These are phyloP conservation scores for Neofusicoccum ribis DNA, from an alignment of 2,329 filamentous ascomycete species.

Conservation along the genomic window DNA sequence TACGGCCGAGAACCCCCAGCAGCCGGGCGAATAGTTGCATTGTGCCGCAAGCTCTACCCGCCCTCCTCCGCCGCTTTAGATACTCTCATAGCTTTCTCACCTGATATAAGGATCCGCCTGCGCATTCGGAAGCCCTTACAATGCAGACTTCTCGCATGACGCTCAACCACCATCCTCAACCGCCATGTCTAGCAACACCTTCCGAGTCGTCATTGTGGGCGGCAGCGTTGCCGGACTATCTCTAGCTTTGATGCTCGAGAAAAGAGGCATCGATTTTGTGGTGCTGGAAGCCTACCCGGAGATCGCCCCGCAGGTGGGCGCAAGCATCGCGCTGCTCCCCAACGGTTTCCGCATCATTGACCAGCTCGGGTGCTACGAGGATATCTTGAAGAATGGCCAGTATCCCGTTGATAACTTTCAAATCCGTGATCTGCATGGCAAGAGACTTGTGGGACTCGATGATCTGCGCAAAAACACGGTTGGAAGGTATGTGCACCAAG, in stretches of 20 bases:
- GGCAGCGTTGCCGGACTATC: conserved; percentile 8
- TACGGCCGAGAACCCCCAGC: too few relatives aligned
- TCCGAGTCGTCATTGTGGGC: conserved; percentile 17
- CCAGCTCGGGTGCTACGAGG: conserved; percentile 26
- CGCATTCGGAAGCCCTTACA: too few relatives aligned
- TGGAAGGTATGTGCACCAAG: background rate
- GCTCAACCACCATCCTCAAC: too few relatives aligned
- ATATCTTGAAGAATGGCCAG: background rate
- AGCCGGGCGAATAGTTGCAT: too few relatives aligned
- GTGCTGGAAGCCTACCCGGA: conserved; percentile 25
- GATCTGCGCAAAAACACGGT: background rate
- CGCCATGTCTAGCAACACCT: background rate
- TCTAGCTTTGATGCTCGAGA: conserved; percentile 5
- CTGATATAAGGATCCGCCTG: too few relatives aligned
- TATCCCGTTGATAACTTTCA: background rate
- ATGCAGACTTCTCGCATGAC: too few relatives aligned
- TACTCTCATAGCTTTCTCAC: too few relatives aligned
- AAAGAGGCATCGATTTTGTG: conserved; percentile 12
- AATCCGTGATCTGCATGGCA: background rate
- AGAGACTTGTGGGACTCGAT: background rate
- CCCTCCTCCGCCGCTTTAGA: too few relatives aligned
- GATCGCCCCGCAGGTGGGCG: conserved; percentile 26
- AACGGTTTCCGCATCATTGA: conserved; percentile 28
- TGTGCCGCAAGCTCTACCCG: too few relatives aligned
- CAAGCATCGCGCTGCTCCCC: conserved; percentile 24